Evolutionary conservation across 345 rosid species (phyloP).

Genomic region (Eutrema heterophyllum): DNA sequence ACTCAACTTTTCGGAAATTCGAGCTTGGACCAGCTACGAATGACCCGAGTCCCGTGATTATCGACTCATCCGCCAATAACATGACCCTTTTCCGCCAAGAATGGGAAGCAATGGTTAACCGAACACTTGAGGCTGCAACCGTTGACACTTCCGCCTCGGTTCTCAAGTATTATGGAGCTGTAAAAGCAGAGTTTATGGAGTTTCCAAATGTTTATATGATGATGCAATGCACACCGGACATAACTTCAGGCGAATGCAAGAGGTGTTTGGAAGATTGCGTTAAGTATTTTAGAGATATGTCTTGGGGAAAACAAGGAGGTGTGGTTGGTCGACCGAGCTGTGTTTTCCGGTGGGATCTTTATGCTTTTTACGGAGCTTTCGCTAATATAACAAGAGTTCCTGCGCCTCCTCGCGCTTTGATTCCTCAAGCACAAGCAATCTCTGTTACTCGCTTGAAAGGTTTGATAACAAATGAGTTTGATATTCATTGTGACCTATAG

Average conservation of each 20-base stretch:
- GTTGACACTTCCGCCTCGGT: not conserved
- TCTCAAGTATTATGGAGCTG: not conserved
- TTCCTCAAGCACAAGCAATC: not conserved
- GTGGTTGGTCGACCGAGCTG: not conserved
- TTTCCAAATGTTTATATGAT: not conserved
- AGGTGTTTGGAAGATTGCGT: not conserved
- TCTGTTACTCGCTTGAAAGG: not conserved
- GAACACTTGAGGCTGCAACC: not conserved
- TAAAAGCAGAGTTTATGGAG: not conserved
- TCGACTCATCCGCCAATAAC: not conserved
- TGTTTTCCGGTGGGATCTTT: conserved; percentile 3
- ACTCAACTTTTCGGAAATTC: not conserved
- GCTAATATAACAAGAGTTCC: not conserved
- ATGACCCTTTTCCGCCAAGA: not conserved
- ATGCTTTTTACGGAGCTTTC: not conserved
- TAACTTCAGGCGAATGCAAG: not conserved
- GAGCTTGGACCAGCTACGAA: not conserved
- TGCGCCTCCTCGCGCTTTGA: not conserved
- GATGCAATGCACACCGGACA: conserved; percentile 7
- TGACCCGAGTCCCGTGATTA: not conserved
- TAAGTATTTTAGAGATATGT: not conserved
- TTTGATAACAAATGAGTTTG: not conserved
- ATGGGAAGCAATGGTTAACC: not conserved
- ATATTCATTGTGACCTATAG: not conserved
- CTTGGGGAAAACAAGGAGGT: not conserved